These are phyloP conservation scores for Castanospermum australe DNA, from an alignment of 306 rosid species.

Conservation along the genomic window DNA sequence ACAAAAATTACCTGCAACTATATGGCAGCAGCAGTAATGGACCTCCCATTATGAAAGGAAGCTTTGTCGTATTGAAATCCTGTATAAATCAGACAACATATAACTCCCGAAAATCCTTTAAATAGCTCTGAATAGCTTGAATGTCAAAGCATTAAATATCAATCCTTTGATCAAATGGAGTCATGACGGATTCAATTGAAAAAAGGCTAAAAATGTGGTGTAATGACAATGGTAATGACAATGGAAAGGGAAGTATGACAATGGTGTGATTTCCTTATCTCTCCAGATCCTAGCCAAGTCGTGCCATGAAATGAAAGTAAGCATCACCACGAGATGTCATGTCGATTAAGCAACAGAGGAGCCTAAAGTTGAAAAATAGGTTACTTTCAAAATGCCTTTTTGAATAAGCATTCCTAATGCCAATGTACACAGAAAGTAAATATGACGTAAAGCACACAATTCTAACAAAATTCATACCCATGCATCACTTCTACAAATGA, in stretches of 20 bases:
- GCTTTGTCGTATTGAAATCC: slow-evolving; percentile 57
- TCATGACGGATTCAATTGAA: slow-evolving; percentile 28
- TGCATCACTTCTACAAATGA: slow-evolving; percentile 65
- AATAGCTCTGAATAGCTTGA: slow-evolving; percentile 42
- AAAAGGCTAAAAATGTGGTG: slow-evolving; percentile 28
- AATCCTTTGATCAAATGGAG: slow-evolving; percentile 39
- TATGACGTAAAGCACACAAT: slow-evolving; percentile 46
- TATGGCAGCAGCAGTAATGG: slow-evolving; percentile 55
- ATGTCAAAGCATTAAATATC: slow-evolving; percentile 42
- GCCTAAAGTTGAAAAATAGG: slow-evolving; percentile 25
- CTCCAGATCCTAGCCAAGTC: slow-evolving; percentile 34
- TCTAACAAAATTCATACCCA: slow-evolving; percentile 53
- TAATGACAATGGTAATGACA: slow-evolving; percentile 50
- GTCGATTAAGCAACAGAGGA: slow-evolving; percentile 40
- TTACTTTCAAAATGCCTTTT: slow-evolving; percentile 32
- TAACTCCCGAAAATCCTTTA: slow-evolving; percentile 43
- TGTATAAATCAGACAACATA: slow-evolving; percentile 75
- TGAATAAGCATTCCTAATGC: slow-evolving; percentile 55
- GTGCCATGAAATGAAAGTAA: slow-evolving; percentile 44
- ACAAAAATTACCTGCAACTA: slow-evolving; percentile 54
- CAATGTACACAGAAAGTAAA: slow-evolving; percentile 50
- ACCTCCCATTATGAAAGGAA: slow-evolving; percentile 49
- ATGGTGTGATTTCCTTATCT: slow-evolving; percentile 32
- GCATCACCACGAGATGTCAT: slow-evolving; percentile 40
- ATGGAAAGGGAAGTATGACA: slow-evolving; percentile 36